phyloP scores from a whole-genome alignment of 108 stramenopile species.

The Craspedostauros australis region DNA sequence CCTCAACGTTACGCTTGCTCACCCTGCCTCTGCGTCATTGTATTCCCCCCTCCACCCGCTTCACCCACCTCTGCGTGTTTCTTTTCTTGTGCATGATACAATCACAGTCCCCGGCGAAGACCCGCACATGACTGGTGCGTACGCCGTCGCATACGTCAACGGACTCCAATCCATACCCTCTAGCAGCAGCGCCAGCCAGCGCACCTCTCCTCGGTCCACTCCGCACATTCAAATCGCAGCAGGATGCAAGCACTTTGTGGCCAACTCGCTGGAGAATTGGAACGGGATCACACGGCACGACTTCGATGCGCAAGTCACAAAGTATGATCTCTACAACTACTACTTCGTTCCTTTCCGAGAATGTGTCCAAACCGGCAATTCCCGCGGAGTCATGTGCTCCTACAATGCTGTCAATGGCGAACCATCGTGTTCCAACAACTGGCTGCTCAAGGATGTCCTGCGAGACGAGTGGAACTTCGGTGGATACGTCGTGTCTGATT shows the following conservation, averaged over 20 bases:
- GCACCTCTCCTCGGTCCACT: too few species aligned
- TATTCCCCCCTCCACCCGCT: neutral
- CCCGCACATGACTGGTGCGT: slow-evolving; percentile 48
- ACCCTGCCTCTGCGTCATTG: neutral
- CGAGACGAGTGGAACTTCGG: slow-evolving; percentile 45
- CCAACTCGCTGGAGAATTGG: slow-evolving; percentile 49
- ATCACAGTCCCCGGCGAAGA: slow-evolving; percentile 51
- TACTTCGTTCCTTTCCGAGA: slow-evolving; percentile 59
- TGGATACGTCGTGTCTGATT: slow-evolving; percentile 68
- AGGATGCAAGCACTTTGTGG: slow-evolving; percentile 67
- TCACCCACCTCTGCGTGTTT: neutral
- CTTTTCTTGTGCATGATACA: neutral
- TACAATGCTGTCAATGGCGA: slow-evolving; percentile 77
- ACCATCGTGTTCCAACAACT: slow-evolving; percentile 53
- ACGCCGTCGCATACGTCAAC: slow-evolving; percentile 40
- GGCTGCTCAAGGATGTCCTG: slow-evolving; percentile 28
- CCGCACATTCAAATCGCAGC: slow-evolving; percentile 38
- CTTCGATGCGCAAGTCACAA: slow-evolving; percentile 43
- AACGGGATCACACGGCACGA: slow-evolving; percentile 18
- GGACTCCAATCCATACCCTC: slow-evolving; percentile 44
- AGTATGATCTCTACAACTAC: slow-evolving; percentile 44
- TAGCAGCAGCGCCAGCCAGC: too few species aligned
- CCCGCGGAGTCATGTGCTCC: slow-evolving; percentile 59
- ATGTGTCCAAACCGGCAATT: slow-evolving; percentile 36
- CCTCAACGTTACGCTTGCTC: neutral